A percentile compares a stretch with the other conserved stretches of the same genome.
phyloP scores from a whole-genome alignment of 345 rosid genomes.

The Boechera stricta region DNA sequence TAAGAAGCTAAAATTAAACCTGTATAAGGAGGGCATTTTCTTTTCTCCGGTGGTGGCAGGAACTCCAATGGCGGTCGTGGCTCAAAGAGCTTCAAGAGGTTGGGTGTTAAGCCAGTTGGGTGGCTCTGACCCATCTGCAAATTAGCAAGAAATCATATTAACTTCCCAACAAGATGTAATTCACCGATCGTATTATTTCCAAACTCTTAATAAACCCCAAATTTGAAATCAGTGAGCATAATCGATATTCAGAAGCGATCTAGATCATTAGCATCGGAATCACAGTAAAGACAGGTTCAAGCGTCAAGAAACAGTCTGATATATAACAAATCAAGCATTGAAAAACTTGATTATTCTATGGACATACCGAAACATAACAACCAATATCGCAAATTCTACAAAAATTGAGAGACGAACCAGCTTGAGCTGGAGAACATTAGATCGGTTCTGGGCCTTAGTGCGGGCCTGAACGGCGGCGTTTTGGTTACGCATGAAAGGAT shows the following conservation, averaged over 20 bases:
- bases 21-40: slow-evolving; percentile 79
- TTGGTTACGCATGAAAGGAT: slow-evolving; percentile 85
- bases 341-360: slow-evolving; percentile 7
- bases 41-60: slow-evolving; percentile 88
- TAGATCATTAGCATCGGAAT: background rate
- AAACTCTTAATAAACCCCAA: background rate
- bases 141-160: slow-evolving; percentile 30
- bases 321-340: background rate
- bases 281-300: background rate
- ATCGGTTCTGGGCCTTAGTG: slow-evolving; percentile 86
- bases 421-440: slow-evolving; percentile 96
- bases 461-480: slow-evolving; percentile 85
- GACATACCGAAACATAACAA: slow-evolving; percentile 3
- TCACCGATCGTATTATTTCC: background rate
- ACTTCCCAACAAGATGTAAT: slow-evolving; percentile 5
- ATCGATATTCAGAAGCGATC: slow-evolving; percentile 12
- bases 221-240: background rate
- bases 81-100: slow-evolving; percentile 91
- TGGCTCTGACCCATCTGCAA: slow-evolving; percentile 97
- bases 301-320: background rate
- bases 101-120: slow-evolving; percentile 89
- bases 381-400: slow-evolving; percentile 5
- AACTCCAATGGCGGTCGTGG: slow-evolving; percentile 87
- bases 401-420: slow-evolving; percentile 54
- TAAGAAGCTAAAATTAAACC: slow-evolving; percentile 49